Percentiles rank a stretch among this genome's conserved stretches.
These are phyloP conservation scores for Geotrichum citri-aurantii DNA, from an alignment of 1,139 yeast genomes.

Conservation along the genomic window DNA sequence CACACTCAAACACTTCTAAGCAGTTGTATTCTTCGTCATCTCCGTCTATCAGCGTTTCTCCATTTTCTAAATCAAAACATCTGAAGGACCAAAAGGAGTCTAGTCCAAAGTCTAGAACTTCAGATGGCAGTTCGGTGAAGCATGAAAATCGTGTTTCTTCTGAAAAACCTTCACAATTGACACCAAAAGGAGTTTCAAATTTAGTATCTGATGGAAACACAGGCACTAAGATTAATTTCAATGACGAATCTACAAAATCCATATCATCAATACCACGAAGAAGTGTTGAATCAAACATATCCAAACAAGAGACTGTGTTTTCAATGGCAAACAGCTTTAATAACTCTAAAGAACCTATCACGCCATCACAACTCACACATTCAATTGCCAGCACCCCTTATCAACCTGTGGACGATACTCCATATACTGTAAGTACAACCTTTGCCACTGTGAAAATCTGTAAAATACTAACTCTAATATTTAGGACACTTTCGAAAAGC, in stretches of 20 bases:
- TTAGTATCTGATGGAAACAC: no score
- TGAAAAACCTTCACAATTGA: no score
- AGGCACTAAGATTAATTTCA: not conserved
- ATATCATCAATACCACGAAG: not conserved
- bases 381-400: not conserved
- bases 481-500: not conserved
- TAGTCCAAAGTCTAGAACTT: not conserved
- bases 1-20: slow-evolving; percentile 1
- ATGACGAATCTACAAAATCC: not conserved
- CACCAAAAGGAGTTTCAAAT: no score
- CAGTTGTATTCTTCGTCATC: not conserved
- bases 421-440: slow-evolving; percentile 4
- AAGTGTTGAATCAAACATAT: not conserved
- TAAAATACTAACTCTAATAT: not conserved
- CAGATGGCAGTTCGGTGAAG: no score
- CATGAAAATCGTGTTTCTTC: no score
- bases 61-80: not conserved
- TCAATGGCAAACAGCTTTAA: not conserved
- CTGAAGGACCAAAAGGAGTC: not conserved
- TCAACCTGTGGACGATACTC: not conserved
- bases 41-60: not conserved
- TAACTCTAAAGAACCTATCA: not conserved
- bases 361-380: not conserved
- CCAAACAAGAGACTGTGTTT: not conserved
- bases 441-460: not conserved